These are phyloP conservation scores for Echinosophora koreensis DNA, from an alignment of 306 rosid genomes.

Conservation along the genomic window DNA sequence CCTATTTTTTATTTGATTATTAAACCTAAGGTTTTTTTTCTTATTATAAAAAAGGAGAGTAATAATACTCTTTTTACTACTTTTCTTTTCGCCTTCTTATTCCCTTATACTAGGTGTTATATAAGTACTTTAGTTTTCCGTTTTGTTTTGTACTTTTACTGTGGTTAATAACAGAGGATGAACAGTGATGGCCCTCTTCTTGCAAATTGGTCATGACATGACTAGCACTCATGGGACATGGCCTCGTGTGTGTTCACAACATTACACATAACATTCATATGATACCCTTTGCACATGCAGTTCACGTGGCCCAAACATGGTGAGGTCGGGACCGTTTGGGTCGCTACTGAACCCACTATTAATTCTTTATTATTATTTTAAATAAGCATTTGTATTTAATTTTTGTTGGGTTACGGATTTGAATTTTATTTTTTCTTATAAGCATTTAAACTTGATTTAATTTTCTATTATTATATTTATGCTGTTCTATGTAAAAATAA, in stretches of 20 bases:
- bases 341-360: slow-evolving; percentile 34
- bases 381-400: too few relatives aligned
- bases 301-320: slow-evolving; percentile 79
- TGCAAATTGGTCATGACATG: slow-evolving; percentile 44
- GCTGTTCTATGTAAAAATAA: not conserved
- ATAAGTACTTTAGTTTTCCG: not conserved
- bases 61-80: not conserved
- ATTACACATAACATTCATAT: slow-evolving; percentile 44
- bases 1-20: slow-evolving; percentile 41
- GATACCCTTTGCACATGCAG: slow-evolving; percentile 60
- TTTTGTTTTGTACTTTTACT: not conserved
- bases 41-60: not conserved
- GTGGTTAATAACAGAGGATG: not conserved
- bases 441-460: not conserved
- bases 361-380: too few relatives aligned
- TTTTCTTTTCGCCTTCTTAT: not conserved
- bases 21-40: slow-evolving; percentile 6
- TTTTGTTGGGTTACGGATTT: not conserved
- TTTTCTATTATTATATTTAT: not conserved
- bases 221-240: slow-evolving; percentile 55
- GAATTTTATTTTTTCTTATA: not conserved
- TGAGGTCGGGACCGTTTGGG: slow-evolving; percentile 60
- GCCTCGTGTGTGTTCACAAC: slow-evolving; percentile 53
- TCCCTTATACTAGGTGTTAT: not conserved
- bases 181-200: slow-evolving; percentile 43